Evolutionary conservation across 352 stramenopile genomes (phyloP).

Genomic region (Pythium angustatum): DNA sequence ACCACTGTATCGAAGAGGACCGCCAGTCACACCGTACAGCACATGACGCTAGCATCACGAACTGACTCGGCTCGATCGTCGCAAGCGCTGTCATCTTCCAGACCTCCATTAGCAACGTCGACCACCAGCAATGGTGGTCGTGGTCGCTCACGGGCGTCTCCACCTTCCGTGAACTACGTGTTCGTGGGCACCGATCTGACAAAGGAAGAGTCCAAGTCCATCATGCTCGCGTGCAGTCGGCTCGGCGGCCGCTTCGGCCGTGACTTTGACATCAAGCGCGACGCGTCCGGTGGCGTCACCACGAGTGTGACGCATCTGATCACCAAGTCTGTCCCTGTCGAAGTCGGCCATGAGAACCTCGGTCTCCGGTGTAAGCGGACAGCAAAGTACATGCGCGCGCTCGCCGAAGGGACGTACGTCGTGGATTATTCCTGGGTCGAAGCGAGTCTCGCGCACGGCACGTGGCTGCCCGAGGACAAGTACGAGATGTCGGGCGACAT

Average conservation of each 20-base stretch:
- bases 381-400: slow-evolving; percentile 84
- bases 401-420: slow-evolving; percentile 72
- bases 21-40: not conserved
- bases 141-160: not conserved
- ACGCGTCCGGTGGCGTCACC: slow-evolving; percentile 35
- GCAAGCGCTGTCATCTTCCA: not conserved
- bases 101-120: not conserved
- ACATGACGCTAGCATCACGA: not conserved
- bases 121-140: not conserved
- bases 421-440: slow-evolving; percentile 79
- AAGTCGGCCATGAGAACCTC: slow-evolving; percentile 14
- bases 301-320: slow-evolving; percentile 79
- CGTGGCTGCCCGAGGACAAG: slow-evolving; percentile 68
- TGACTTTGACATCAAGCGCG: slow-evolving; percentile 64
- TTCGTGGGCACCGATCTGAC: slow-evolving; percentile 59
- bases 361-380: slow-evolving; percentile 73
- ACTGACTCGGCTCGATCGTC: not conserved
- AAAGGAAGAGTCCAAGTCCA: slow-evolving; percentile 49
- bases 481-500: slow-evolving; percentile 84
- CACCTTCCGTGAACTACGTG: not conserved
- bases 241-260: slow-evolving; percentile 74
- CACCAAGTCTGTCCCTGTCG: slow-evolving; percentile 54
- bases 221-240: slow-evolving; percentile 55
- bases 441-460: slow-evolving; percentile 55
- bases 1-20: not conserved